Evolutionary conservation across 441 rosid species (phyloP), one percentile per base, ranked within the genome.

Genomic region (Populus trichocarpa): DNA sequence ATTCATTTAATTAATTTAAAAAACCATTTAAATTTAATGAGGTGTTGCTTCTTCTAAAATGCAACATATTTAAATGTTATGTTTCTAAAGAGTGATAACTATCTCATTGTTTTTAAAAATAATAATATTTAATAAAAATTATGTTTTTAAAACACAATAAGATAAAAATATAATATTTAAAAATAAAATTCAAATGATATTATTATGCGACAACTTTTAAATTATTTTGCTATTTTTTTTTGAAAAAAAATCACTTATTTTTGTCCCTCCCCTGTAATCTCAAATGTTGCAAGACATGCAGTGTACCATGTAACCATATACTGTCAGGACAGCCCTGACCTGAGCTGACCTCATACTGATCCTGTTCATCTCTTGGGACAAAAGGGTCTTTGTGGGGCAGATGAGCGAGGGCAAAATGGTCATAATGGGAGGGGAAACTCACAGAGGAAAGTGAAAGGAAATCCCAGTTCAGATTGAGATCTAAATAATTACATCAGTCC

Each of bases 391-490:
- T 57, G 74, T 28, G 70, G 53, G 79, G 81, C 6, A 35, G 67
- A 59, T 6, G 75, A 35, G 32, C 20, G 70, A 46, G 87, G 94
- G 88, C 66, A 77, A 82, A 68, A 69, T 2, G 74, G 91, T 80
- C 73, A 87, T 72, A 32, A 35, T 73, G 42, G 38, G 66, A 75
- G 70, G 75, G 82, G 66, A 67, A 73, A 76, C 69, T 69, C 72
- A 63, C 69, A 78, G 77, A 80, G 80, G 78, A 73, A 53, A 20
- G 35, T 36, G 70, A 66, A 30, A 40, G 75, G 23, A 79, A 85
- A 90, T 91, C 97, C 86, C 90, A 90, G 93, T 88, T 81, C 84
- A 85, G 96, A 87, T 88, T 83, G 90, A 87, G 89, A 87, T 88
- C 85, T 78, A 83, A 81, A 87, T 82, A 73, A 87, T 87, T 87